phyloP scores from a whole-genome alignment of 192 early-diverging fungal species.

The Linnemannia elongata region DNA sequence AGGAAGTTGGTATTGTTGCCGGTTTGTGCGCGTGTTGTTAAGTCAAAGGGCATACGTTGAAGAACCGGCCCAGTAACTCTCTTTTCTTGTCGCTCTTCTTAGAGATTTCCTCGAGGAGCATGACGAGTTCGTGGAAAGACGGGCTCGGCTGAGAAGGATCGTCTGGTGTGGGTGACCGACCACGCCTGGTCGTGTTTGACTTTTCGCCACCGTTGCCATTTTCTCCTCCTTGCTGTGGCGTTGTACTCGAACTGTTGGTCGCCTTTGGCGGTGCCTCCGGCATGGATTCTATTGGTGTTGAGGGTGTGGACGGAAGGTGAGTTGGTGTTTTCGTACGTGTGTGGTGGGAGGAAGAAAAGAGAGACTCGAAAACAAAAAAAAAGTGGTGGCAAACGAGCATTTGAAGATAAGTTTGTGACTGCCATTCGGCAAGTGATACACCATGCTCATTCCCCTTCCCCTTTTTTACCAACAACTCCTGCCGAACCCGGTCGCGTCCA shows the following conservation, averaged over 20 bases:
- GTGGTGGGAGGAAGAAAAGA: background rate
- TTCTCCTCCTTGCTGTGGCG: background rate
- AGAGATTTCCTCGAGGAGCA: constrained; percentile 49
- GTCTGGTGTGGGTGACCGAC: constrained; percentile 6
- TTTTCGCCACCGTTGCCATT: background rate
- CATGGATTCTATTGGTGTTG: background rate
- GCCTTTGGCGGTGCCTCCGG: background rate
- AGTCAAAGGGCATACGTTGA: constrained; percentile 18
- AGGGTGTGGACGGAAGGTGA: background rate
- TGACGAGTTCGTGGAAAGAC: constrained; percentile 46
- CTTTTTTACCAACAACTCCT: background rate
- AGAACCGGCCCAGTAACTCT: constrained; percentile 18
- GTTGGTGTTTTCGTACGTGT: background rate
- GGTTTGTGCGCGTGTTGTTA: too few species aligned
- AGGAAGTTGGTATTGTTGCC: background rate
- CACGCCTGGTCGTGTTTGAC: background rate
- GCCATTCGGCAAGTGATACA: background rate
- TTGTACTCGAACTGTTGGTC: background rate
- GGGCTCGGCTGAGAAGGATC: constrained; percentile 41
- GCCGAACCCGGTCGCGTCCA: background rate
- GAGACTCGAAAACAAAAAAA: background rate
- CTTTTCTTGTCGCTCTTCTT: constrained; percentile 26
- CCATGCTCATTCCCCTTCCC: background rate
- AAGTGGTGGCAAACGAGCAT: background rate
- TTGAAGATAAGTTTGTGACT: background rate